Base-by-base conservation (phyloP, 495 filamentous ascomycete species). In the Xylaria curta region DNA sequence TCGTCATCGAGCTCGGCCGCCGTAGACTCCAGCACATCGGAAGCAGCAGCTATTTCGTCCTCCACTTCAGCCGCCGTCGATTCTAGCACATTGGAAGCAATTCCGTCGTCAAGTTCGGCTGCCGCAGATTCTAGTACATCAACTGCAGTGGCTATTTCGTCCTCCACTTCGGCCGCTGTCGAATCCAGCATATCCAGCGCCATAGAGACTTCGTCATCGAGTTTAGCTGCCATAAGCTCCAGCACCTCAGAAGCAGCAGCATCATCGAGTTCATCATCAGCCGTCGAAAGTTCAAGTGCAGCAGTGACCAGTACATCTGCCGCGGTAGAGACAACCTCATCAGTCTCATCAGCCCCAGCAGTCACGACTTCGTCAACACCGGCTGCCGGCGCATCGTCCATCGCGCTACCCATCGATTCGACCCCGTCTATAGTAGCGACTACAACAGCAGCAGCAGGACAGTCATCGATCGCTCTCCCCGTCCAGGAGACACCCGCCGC, bases 381-480 rank as follows among this genome's bases (percentile, higher is more conserved):
- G 6, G 71, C 51, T 7, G 69, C 73, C 7, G 69, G 59, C 21
- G 44, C 65, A 13, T 68, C 74, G n/a, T 74, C 61, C 9, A 58
- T 72, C 42, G 63, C 63, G 4, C 19, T 61, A 5, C 51, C 70
- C 15, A 28, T 19, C 49, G 21, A 40, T 9, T 19, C 66, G 33
- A 24, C 60, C 19, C 33, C 70, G 10, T 44, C 71, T 7, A 66
- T 71, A 21, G 46, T 49, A 28, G 53, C 62, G 44, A 71, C 67
- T 4, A 70, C 74, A 24, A 33, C 69, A 31, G 69, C 69, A 26
- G 72, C 73, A 5, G 59, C 68, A 4, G 62, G 70, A 12, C 75
- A 73, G 10, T 72, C 66, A n/a, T 68, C 77, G 15, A 47, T 72
- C 49, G 42, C 38, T 0, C 70, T 76, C 4, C 73, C 78, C 9